Base-by-base conservation (phyloP, 106 monocot species). In the Hemerocallis citrina region DNA sequence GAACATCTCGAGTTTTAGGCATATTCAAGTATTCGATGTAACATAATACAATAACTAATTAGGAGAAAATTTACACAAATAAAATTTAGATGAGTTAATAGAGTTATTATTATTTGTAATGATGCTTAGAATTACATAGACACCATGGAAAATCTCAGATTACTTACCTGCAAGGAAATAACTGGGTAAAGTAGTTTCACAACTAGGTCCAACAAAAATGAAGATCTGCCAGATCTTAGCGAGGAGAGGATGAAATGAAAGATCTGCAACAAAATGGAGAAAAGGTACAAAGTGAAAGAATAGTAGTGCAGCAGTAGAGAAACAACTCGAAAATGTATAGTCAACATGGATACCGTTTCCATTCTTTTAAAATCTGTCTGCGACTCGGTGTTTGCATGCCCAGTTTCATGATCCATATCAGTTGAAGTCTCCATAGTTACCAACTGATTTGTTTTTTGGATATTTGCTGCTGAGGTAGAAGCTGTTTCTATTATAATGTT, bases 161-260 rank as follows among this genome's bases (percentile, higher is more conserved):
- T 19, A 46, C 34, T 43, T 70, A 93, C 93, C 85, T 89, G 93
- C 57, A 93, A 72, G 12, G 89, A 85, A 34, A 93, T 74, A 54
- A 89, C 54, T 33, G 93, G 81, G 70, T 80, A 75, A 49, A 93
- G 69, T 36, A 89, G 68, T 17, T 67, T 65, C 63, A 88, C 78
- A 70, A 93, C 52, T 28, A 82, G 69, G 67, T 89, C 93, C 68
- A 93, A 66, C 59, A 93, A 72, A 68, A 67, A 66, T 57, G 85
- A 88, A 59, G 85, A 89, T 74, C 93, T 84, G 57, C 85, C 93
- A 69, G 93, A 93, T 45, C 77, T 85, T 39, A 89, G 63, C 34
- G 93, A 81, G 54, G 93, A 83, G 23, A 93, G 77, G 9, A 82
- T 51, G 37, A 89, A 85, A 79, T 93, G 85, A 41, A 93, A 82